Base-by-base conservation (phyloP, 257 asterid genomes). In the Apocynum venetum region DNA sequence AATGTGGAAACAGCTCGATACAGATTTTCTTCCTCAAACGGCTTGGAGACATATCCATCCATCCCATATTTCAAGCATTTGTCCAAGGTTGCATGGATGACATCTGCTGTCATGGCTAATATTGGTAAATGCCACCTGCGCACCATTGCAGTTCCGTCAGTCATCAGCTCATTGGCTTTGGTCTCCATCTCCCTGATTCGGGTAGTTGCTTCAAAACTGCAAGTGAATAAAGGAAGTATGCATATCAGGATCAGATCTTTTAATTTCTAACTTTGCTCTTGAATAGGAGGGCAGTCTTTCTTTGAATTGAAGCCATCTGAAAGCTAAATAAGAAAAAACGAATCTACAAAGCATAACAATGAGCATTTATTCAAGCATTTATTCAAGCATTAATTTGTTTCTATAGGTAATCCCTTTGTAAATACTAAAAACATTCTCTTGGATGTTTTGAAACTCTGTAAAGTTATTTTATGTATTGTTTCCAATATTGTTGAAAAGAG, bases 61-160 rank as follows among this genome's bases (percentile, higher is more conserved):
- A 94, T 94, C 44, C 97, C 98, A 36, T 85, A 82, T 72, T 82
- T 17, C 81, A 94, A 77, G 74, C 98, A 94, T 78, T 91, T 82
- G 79, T 94, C 98, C 38, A 86, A 73, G 0, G 97, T 94, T 2
- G 97, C 97, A 35, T 91, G 91, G 77, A 92, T 92, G 4, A 94
- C 98, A 77, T 94, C 97, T 0, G 98, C 97, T 14, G 98, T 94
- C 97, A 94, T 94, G 38, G 98, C 97, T 75, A 94, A 36, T 86
- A 94, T 85, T 5, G 98, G 98, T 40, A 92, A 80, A 76, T 94
- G 97, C 93, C 92, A 92, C 80, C 73, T 57, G 0, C 43, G 69
- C 71, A 72, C 67, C 38, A 43, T 76, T 1, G 56, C 25, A 44
- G 53, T 66, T 78, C 72, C 85, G 31, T 77, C 84, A 48, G 84